These are phyloP conservation scores for Periconia sp. DNA, from an alignment of 2,329 filamentous ascomycete species.

Conservation along the genomic window DNA sequence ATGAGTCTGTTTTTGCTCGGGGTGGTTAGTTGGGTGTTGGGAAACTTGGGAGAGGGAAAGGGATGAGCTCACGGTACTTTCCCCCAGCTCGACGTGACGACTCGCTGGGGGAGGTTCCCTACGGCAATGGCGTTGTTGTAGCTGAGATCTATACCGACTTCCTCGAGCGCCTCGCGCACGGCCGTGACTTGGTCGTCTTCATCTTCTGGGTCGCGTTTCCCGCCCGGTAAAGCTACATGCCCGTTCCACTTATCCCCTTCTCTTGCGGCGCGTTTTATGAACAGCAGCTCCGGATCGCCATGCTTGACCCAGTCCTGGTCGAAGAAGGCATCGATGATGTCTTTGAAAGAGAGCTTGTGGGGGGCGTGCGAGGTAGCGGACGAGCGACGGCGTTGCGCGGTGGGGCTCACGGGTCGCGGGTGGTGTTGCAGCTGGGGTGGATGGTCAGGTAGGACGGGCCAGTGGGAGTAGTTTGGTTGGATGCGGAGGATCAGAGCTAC, in stretches of 20 bases:
- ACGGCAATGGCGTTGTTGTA: conserved; percentile 50
- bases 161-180: conserved; percentile 65
- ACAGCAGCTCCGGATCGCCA: conserved; percentile 68
- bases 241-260: conserved; percentile 69
- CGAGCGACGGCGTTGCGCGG: conserved; percentile 27
- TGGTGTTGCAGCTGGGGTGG: conserved; percentile 15
- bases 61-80: conserved; percentile 52
- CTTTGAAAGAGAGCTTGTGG: conserved; percentile 35
- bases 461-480: conserved; percentile 59
- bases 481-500: conserved; percentile 67
- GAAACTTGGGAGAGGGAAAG: neutral
- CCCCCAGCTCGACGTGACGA: conserved; percentile 68
- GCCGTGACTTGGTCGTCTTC: conserved; percentile 63
- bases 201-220: conserved; percentile 67
- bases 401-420: conserved; percentile 15
- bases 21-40: neutral
- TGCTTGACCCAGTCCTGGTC: conserved; percentile 65
- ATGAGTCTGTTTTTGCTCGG: conserved; percentile 56
- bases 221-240: conserved; percentile 69
- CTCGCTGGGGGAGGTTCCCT: conserved; percentile 66
- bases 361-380: conserved; percentile 24
- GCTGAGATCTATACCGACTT: conserved; percentile 65
- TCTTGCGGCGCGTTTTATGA: conserved; percentile 69
- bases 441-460: conserved; percentile 43
- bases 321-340: conserved; percentile 61